Percentiles rank a stretch among this genome's conserved stretches.
These are phyloP conservation scores for Achlya hypogyna DNA, from an alignment of 352 stramenopile species.

Conservation along the genomic window DNA sequence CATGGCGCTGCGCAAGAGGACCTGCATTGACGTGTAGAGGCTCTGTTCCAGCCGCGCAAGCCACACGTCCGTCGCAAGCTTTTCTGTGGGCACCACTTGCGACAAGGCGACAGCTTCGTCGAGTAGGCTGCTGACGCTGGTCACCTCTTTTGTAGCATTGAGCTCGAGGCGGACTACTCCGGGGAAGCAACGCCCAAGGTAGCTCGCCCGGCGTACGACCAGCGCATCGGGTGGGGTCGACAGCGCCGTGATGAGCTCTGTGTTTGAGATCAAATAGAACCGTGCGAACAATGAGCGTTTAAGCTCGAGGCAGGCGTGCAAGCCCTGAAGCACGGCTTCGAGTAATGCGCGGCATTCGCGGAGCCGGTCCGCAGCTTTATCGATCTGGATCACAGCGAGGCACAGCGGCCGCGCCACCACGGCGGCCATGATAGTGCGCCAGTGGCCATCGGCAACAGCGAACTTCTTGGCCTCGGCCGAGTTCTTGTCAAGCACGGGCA, in stretches of 20 bases:
- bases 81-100: conserved; percentile 35
- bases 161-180: conserved; percentile 37
- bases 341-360: conserved; percentile 32
- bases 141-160: conserved; percentile 47
- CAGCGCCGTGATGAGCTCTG: conserved; percentile 39
- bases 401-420: conserved; percentile 31
- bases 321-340: conserved; percentile 31
- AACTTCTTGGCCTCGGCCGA: conserved; percentile 40
- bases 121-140: conserved; percentile 34
- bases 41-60: conserved; percentile 48
- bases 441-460: conserved; percentile 33
- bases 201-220: neutral
- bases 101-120: conserved; percentile 53
- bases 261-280: conserved; percentile 63
- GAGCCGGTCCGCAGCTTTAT: conserved; percentile 31
- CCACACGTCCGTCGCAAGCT: conserved; percentile 36
- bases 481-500: conserved; percentile 32
- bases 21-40: conserved; percentile 59
- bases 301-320: conserved; percentile 39
- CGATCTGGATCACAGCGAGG: conserved; percentile 26
- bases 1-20: conserved; percentile 45
- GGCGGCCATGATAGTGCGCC: conserved; percentile 23
- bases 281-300: conserved; percentile 49
- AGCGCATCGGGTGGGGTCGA: conserved; percentile 17
- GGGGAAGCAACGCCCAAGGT: conserved; percentile 48